A percentile compares a stretch with the other conserved stretches of the same genome.
Conservation (phyloP, 2,329 filamentous ascomycete species). For the Leptographium lundbergii region DNA sequence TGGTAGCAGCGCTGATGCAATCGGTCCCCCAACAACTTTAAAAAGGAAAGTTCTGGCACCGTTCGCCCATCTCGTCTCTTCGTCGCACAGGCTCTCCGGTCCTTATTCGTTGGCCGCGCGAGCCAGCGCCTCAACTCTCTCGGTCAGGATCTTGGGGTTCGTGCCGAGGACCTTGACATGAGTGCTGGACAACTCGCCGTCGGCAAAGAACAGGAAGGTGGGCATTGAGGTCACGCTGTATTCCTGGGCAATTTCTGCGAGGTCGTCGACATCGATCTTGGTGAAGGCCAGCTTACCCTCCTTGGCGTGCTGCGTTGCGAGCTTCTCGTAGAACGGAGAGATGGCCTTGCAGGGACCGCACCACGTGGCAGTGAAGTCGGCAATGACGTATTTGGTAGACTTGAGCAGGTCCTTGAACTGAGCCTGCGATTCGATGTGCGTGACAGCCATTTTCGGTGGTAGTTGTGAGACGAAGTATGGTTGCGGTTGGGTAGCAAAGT, state of each 20-base stretch:
- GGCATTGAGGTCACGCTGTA: slow-evolving; percentile 44
- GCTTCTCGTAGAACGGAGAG: slow-evolving; percentile 38
- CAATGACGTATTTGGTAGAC: slow-evolving; percentile 35
- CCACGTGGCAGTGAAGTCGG: slow-evolving; percentile 49
- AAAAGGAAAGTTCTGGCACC: no score
- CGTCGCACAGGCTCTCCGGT: background rate
- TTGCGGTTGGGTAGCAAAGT: background rate
- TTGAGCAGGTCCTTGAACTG: slow-evolving; percentile 37
- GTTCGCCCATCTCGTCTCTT: background rate
- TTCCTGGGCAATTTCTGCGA: slow-evolving; percentile 33
- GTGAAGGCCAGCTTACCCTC: slow-evolving; percentile 37
- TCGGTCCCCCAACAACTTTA: background rate
- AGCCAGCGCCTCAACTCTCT: background rate
- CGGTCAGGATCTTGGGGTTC: background rate
- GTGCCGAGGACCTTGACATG: slow-evolving; percentile 2
- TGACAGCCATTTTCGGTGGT: slow-evolving; percentile 11
- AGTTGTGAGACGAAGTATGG: background rate
- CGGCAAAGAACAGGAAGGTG: slow-evolving; percentile 47
- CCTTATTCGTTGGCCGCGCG: background rate
- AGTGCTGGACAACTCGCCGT: slow-evolving; percentile 29
- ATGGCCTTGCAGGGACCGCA: slow-evolving; percentile 49
- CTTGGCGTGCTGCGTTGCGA: slow-evolving; percentile 27
- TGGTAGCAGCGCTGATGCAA: background rate
- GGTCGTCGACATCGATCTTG: slow-evolving; percentile 46
- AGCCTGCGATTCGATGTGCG: slow-evolving; percentile 27